Base-by-base conservation (phyloP, 2,329 filamentous ascomycete genomes). In the Huntiella decipiens region DNA sequence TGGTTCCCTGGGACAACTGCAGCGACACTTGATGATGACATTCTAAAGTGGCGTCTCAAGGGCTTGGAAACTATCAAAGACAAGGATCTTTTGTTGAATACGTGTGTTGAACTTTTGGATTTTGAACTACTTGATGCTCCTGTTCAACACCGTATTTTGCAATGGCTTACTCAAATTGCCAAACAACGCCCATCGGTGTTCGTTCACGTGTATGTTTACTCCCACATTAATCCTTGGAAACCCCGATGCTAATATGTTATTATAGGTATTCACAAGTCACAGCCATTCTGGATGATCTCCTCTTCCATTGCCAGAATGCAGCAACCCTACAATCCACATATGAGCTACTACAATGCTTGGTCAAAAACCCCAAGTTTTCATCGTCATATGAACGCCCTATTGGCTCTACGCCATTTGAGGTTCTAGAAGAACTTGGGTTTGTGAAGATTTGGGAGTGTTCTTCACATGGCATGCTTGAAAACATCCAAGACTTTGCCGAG, bases 111-210 rank as follows among this genome's bases (percentile, higher is more conserved):
- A 54, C 63, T 81, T 37, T 70, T 81, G 7, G 77, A 82, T 55
- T 81, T 82, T 54, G 69, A 72, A 47, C 71, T 71, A 48, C 61
- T 79, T 5, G 77, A 81, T 48, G 75, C 80, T 47, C 63, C 64
- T 1, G 66, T 76, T 13, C 77, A 81, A 55, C 68, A 70, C 38
- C 66, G 73, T 11, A 71, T 66, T 12, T 60, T 82, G 3, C 56
- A 62, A 12, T 79, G 76, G 73, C 63, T 82, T 33, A 73, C 71
- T 44, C 63, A 69, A 43, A 58, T 81, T 22, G 74, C 74, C 3
- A 54, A 56, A 7, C 63, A 63, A 15, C 63, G 76, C 16, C 73
- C 75, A 2, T 59, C 63, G 5, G 74, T 80, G 6, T 63, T 79
- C 17, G 53, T 71, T 38, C 66, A 73, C 49, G 56, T 82, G 71